Evolutionary conservation across 345 rosid genomes (phyloP).

Genomic region (Sisymbrium altissimum): DNA sequence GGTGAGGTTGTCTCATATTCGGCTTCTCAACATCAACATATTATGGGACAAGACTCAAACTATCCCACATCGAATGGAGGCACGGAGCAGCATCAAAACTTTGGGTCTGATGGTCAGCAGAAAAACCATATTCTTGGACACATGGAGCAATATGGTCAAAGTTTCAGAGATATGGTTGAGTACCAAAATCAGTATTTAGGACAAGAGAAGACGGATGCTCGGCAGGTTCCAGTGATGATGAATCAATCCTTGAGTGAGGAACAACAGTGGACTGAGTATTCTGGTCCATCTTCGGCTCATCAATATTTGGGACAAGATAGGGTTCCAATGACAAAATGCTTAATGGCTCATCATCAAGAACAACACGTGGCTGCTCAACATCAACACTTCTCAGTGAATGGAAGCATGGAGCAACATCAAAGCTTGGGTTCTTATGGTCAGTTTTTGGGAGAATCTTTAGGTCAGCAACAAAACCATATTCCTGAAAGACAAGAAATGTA

Average conservation of each 20-base stretch:
- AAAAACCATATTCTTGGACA: neutral
- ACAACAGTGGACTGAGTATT: neutral
- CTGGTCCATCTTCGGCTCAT: neutral
- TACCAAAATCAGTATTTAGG: neutral
- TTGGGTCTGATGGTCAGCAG: neutral
- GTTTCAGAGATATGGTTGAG: neutral
- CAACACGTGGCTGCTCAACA: neutral
- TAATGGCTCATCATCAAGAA: neutral
- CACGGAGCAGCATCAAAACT: neutral
- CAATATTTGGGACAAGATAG: neutral
- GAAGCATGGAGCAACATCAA: neutral
- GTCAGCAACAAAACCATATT: neutral
- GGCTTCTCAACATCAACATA: neutral
- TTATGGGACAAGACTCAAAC: neutral
- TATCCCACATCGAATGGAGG: neutral
- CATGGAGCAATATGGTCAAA: neutral
- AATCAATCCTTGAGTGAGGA: neutral
- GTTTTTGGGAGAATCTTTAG: neutral
- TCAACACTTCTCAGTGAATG: neutral
- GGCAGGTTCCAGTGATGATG: neutral
- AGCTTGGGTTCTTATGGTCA: neutral
- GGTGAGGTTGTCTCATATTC: neutral
- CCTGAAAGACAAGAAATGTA: neutral
- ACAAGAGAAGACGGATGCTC: neutral
- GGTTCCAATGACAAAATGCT: neutral